Evolutionary conservation across 257 asterid species (phyloP).

Genomic region (Rauvolfia tetraphylla): DNA sequence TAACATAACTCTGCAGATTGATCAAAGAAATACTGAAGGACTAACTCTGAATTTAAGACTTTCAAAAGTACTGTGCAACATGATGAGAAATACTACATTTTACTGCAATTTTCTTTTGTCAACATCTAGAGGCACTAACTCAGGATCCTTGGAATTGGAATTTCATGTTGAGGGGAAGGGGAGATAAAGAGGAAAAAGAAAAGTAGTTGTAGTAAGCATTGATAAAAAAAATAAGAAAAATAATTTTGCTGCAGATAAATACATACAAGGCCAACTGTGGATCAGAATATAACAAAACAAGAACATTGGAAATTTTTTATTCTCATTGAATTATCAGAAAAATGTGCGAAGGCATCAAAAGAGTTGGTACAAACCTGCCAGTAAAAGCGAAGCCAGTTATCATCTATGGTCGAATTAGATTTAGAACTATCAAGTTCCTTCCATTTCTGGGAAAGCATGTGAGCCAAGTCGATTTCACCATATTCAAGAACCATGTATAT

Average conservation of each 20-base stretch:
- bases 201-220: neutral
- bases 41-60: neutral
- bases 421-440: conserved; percentile 62
- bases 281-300: neutral
- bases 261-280: neutral
- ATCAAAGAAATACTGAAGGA: neutral
- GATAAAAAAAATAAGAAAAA: neutral
- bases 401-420: conserved; percentile 59
- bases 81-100: neutral
- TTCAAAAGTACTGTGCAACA: neutral
- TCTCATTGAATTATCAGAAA: neutral
- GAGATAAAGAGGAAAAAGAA: neutral
- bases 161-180: neutral
- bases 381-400: conserved; percentile 97
- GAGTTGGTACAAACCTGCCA: conserved; percentile 67
- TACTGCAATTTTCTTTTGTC: neutral
- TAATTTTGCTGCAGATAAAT: neutral
- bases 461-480: conserved; percentile 98
- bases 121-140: neutral
- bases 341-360: neutral
- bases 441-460: conserved; percentile 97
- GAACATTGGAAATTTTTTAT: neutral
- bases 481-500: conserved; percentile 97
- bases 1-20: neutral
- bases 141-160: neutral